Conservation (phyloP, 805 yeast species). For the Hermanozyma aechmeae region DNA sequence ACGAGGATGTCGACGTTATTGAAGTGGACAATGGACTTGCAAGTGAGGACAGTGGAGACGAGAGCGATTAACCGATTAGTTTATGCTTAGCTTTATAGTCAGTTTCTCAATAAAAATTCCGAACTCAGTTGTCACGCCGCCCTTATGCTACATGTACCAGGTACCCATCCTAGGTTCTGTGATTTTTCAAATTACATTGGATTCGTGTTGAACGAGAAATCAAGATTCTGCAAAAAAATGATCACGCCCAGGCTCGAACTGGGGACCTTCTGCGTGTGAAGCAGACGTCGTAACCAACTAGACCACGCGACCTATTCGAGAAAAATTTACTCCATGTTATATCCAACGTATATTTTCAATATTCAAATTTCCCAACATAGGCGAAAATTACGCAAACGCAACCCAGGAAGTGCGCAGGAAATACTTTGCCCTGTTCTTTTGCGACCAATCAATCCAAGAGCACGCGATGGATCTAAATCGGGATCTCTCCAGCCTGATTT, state of each 20-base stretch:
- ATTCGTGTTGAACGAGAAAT: slow-evolving; percentile 1
- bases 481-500: no score
- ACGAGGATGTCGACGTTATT: not conserved
- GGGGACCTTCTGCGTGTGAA: slow-evolving; percentile 24
- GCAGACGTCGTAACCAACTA: slow-evolving; percentile 22
- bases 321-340: not conserved
- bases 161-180: not conserved
- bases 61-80: slow-evolving; percentile 2
- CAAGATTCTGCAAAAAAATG: slow-evolving; percentile 8
- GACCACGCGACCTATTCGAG: slow-evolving; percentile 17
- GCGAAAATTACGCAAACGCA: no score
- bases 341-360: no score
- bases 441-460: no score
- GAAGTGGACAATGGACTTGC: slow-evolving; percentile 3
- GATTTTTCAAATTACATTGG: not conserved
- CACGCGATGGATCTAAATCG: no score
- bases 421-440: no score
- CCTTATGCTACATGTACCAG: not conserved
- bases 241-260: slow-evolving; percentile 25
- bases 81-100: slow-evolving; percentile 1
- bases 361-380: no score
- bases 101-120: slow-evolving; percentile 1
- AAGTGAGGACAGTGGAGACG: slow-evolving; percentile 11
- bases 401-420: no score
- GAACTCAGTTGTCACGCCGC: not conserved